These are phyloP conservation scores for Puccinia novopanici DNA, from an alignment of 1,284 basidiomycete species.

Conservation along the genomic window DNA sequence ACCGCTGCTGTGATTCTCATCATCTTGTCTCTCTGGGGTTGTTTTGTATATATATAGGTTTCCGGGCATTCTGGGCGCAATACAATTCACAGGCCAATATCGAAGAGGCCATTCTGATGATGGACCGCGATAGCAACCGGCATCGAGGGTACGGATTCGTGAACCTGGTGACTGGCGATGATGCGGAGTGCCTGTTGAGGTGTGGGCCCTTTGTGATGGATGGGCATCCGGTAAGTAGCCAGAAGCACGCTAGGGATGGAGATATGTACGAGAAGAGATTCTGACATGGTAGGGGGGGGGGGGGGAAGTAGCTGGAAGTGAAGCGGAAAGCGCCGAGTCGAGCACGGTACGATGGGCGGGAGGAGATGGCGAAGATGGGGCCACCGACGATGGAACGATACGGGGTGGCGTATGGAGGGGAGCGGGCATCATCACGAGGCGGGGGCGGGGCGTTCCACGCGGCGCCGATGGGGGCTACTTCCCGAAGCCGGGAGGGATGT, in stretches of 20 bases:
- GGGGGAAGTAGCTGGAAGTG: conserved; percentile 78
- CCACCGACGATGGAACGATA: conserved; percentile 52
- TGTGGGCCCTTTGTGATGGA: conserved; percentile 84
- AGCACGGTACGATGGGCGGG: conserved; percentile 68
- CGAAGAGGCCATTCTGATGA: conserved; percentile 96
- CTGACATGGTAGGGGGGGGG: too few species aligned
- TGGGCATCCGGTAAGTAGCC: conserved; percentile 75
- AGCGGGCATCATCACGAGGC: conserved; percentile 59
- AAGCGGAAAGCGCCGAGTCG: conserved; percentile 68
- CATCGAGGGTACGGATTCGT: conserved; percentile 98
- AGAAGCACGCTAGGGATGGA: too few species aligned
- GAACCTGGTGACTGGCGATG: conserved; percentile 81
- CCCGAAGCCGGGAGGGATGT: conserved; percentile 63
- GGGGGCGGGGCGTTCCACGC: conserved; percentile 53
- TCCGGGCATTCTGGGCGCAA: conserved; percentile 47
- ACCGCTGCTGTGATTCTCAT: too few species aligned
- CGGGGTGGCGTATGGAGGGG: conserved; percentile 51
- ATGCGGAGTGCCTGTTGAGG: conserved; percentile 75
- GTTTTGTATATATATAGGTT: conserved; percentile 37
- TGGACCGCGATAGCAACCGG: conserved; percentile 90
- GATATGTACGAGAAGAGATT: too few species aligned
- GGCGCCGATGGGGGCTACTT: conserved; percentile 57
- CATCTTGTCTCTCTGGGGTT: too few species aligned
- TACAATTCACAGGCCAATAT: conserved; percentile 68
- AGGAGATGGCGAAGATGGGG: conserved; percentile 53